Conservation (phyloP, 352 stramenopile genomes). For the Phytophthora chlamydospora region DNA sequence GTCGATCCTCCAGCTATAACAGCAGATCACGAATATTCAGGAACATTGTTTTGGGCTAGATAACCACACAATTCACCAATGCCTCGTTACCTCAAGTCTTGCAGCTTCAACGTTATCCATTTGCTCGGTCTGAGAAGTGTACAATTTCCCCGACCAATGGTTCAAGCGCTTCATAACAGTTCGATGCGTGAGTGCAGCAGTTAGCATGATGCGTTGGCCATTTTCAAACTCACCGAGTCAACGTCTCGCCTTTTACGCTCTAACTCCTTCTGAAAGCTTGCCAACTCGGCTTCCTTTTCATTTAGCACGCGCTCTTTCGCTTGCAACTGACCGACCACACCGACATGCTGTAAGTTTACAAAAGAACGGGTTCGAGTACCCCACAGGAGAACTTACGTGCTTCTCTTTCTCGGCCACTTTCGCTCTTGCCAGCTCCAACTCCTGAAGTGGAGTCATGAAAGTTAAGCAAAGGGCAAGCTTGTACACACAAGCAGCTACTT, state of each 20-base stretch:
- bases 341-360: not conserved
- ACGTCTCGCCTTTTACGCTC: conserved; percentile 16
- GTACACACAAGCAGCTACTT: not conserved
- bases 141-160: conserved; percentile 1
- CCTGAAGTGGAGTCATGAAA: conserved; percentile 10
- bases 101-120: conserved; percentile 10
- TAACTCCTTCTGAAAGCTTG: conserved; percentile 23
- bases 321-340: conserved; percentile 26
- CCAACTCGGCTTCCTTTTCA: conserved; percentile 49
- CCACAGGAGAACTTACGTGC: conserved; percentile 28
- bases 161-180: conserved; percentile 8
- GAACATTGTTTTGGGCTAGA: not conserved
- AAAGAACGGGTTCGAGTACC: not conserved
- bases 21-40: not conserved
- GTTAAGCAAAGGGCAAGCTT: not conserved
- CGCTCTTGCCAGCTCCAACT: conserved; percentile 21
- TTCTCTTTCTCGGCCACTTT: conserved; percentile 34
- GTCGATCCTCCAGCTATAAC: conserved; percentile 9
- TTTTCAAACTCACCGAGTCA: not conserved
- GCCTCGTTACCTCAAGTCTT: conserved; percentile 10
- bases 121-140: not conserved
- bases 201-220: not conserved
- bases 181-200: not conserved
- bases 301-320: conserved; percentile 53
- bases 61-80: not conserved